These are phyloP conservation scores for Saccharomyces uvarum DNA, from an alignment of 1,139 yeast species.

Conservation along the genomic window DNA sequence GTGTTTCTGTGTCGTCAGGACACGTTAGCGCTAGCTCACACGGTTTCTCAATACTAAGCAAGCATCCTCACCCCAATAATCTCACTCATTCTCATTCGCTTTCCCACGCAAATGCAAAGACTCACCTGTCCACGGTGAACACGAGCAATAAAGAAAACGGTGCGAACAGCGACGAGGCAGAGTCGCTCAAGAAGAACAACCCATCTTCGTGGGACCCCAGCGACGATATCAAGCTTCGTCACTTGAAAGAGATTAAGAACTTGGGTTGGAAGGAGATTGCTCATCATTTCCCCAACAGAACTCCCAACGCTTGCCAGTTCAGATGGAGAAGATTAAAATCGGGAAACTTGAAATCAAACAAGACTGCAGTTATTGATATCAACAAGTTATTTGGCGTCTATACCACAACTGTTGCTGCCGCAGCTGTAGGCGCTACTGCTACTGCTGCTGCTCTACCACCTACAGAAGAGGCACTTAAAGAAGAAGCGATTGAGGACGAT, in stretches of 20 bases:
- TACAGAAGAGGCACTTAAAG: background rate
- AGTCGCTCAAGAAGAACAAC: constrained; percentile 19
- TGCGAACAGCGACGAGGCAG: background rate
- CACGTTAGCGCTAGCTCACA: background rate
- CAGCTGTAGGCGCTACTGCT: background rate
- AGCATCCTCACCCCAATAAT: background rate
- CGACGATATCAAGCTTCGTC: constrained; percentile 60
- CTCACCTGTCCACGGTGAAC: background rate
- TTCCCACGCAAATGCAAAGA: background rate
- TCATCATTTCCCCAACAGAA: constrained; percentile 56
- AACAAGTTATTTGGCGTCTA: constrained; percentile 5
- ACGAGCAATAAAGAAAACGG: background rate
- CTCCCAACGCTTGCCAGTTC: constrained; percentile 74
- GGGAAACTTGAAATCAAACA: constrained; percentile 54
- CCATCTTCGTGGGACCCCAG: constrained; percentile 74
- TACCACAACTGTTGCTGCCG: background rate
- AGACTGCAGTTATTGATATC: constrained; percentile 32
- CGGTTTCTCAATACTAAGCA: background rate
- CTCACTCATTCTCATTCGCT: background rate
- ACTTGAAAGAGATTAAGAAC: constrained; percentile 61
- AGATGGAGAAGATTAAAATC: constrained; percentile 67
- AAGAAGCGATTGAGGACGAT: background rate
- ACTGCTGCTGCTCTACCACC: background rate
- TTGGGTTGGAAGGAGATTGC: constrained; percentile 76
- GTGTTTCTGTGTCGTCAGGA: background rate